Evolutionary conservation across 805 yeast genomes (phyloP).

Genomic region (Kregervanrija pseudodelftensis): DNA sequence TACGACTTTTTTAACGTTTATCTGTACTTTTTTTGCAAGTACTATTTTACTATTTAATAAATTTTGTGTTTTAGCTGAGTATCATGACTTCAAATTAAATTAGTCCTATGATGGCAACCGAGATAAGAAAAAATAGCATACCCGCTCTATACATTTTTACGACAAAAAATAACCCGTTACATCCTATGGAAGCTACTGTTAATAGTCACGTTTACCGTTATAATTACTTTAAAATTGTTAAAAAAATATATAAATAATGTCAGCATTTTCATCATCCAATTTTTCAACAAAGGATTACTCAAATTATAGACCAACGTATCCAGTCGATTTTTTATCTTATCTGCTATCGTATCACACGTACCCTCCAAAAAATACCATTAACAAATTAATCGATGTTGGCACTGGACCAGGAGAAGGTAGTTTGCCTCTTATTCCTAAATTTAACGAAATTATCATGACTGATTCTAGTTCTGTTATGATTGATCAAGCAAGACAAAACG

Average conservation of each 20-base stretch:
- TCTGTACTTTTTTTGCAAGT: neutral
- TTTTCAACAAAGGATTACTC: slow-evolving; percentile 51
- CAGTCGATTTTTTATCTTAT: slow-evolving; percentile 35
- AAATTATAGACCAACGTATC: slow-evolving; percentile 62
- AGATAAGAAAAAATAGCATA: no score
- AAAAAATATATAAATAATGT: slow-evolving; percentile 33
- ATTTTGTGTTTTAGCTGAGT: no score
- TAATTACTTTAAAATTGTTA: no score
- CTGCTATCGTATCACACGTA: no score
- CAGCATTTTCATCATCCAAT: slow-evolving; percentile 48
- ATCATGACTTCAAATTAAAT: no score
- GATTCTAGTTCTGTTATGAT: slow-evolving; percentile 45
- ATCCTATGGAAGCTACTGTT: no score
- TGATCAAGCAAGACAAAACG: slow-evolving; percentile 29
- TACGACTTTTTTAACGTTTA: slow-evolving; percentile 1
- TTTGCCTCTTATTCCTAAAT: slow-evolving; percentile 33
- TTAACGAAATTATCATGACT: slow-evolving; percentile 32
- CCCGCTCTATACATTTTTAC: no score
- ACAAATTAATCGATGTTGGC: slow-evolving; percentile 40
- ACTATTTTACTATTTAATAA: no score
- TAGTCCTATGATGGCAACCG: no score
- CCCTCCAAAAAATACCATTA: no score
- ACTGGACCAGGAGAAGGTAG: slow-evolving; percentile 51
- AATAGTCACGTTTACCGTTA: neutral
- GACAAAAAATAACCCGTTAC: no score